Percentiles rank a stretch among this genome's conserved stretches.
Evolutionary conservation across 371 early-diverging fungal genomes (phyloP).

Genomic region (Mucor piriformis): DNA sequence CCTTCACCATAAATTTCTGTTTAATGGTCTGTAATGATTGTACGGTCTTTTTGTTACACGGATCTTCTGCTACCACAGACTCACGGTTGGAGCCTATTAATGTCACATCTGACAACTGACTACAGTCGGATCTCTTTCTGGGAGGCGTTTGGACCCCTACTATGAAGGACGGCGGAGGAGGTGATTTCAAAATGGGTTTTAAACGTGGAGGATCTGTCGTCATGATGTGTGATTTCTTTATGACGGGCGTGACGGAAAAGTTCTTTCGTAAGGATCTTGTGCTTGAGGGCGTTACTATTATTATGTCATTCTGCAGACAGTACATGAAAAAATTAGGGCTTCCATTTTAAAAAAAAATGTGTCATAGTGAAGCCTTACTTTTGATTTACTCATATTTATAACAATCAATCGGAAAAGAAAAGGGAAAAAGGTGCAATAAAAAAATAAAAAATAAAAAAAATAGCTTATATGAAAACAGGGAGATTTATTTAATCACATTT

Average conservation of each 20-base stretch:
- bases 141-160: background rate
- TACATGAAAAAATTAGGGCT: background rate
- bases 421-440: background rate
- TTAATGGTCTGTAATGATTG: background rate
- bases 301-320: background rate
- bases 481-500: background rate
- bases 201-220: background rate
- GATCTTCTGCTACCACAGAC: background rate
- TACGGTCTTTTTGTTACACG: background rate
- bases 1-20: background rate
- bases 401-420: background rate
- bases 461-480: too few relatives aligned
- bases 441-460: constrained; percentile 6
- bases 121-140: background rate
- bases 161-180: background rate
- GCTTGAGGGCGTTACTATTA: background rate
- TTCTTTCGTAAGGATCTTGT: background rate
- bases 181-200: background rate
- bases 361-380: background rate
- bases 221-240: background rate
- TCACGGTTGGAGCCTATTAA: background rate
- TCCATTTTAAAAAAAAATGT: background rate
- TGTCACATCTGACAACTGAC: background rate
- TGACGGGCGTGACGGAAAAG: background rate
- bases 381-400: background rate